Base-by-base conservation (phyloP, 2,329 filamentous ascomycete genomes). In the Aspergillus piperis region DNA sequence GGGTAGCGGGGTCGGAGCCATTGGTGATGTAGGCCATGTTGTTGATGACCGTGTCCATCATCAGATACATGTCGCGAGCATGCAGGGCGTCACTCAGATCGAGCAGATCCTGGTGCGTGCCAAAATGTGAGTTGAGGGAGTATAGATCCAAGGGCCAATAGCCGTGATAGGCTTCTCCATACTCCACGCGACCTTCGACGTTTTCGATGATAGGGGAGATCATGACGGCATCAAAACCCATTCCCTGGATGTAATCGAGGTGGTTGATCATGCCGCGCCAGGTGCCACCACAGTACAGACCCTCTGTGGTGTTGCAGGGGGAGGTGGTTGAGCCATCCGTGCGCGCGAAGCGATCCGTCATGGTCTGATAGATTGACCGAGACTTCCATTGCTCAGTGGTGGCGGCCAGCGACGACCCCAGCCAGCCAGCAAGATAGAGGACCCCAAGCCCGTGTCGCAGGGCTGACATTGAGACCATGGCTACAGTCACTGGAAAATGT, bases 11-110 rank as follows among this genome's bases (percentile, higher is more conserved):
- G 41, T 71, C 54, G 25, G 65, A 64, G 10, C 67, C 68, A 54
- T 73, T 67, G 5, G 68, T 71, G 8, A 72, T 68, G 11, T 67
- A 74, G 7, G 70, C 78, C 74, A 80, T 76, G 58, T 84, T 80
- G 67, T 84, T 84, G 41, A 81, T 77, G 8, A 83, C 81, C 2
- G 82, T 77, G 62, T 84, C 82, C 49, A 83, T 75, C 82, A 84
- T 83, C 10, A 84, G 64, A 62, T 80, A 83, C 81, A 80, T 84
- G 60, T 75, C 80, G 64, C 70, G 75, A 13, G 62, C 64, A 66
- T 84, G 82, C 10, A 83, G 68, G 8, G 79, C 77, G 30, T 68
- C 71, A 39, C 77, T 78, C 8, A 84, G 68, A 50, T 77, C 78
- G 38, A 79, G 75, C 57, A 84, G 68, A 63, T 84, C 82, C 30